These are phyloP conservation scores for Berkeleyomyces basicola DNA, from an alignment of 2,329 filamentous ascomycete genomes.

Conservation along the genomic window DNA sequence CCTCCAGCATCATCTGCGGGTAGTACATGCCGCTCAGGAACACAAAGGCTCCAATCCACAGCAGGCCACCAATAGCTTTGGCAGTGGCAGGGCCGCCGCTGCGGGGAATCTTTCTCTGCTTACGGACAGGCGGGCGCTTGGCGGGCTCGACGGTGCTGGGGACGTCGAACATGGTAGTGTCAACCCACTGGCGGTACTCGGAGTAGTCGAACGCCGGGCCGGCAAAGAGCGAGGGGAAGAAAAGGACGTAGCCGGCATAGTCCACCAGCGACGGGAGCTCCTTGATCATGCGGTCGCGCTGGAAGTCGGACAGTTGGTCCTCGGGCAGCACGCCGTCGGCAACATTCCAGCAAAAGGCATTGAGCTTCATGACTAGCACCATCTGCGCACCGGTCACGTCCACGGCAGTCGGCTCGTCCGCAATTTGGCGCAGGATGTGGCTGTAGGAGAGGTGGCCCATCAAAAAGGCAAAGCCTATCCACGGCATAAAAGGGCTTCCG, in stretches of 20 bases:
- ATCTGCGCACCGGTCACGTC: slow-evolving; percentile 96
- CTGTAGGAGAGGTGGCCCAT: slow-evolving; percentile 92
- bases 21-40: slow-evolving; percentile 53
- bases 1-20: slow-evolving; percentile 43
- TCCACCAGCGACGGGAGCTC: slow-evolving; percentile 62
- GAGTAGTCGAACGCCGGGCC: slow-evolving; percentile 90
- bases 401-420: slow-evolving; percentile 46
- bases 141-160: slow-evolving; percentile 66
- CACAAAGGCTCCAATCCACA: slow-evolving; percentile 69
- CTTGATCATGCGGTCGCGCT: slow-evolving; percentile 64
- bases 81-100: slow-evolving; percentile 70
- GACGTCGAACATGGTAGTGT: slow-evolving; percentile 85
- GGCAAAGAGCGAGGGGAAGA: slow-evolving; percentile 80
- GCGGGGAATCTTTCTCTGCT: slow-evolving; percentile 81
- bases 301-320: slow-evolving; percentile 66
- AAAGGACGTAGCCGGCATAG: slow-evolving; percentile 80
- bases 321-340: slow-evolving; percentile 74
- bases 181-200: slow-evolving; percentile 84
- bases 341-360: slow-evolving; percentile 94
- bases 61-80: slow-evolving; percentile 56
- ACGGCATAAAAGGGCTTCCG: slow-evolving; percentile 82
- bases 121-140: slow-evolving; percentile 71
- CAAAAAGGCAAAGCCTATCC: slow-evolving; percentile 82
- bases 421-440: slow-evolving; percentile 67
- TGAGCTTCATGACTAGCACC: slow-evolving; percentile 96